phyloP scores from a whole-genome alignment of 2,329 filamentous ascomycete genomes.

The Fonsecaea multimorphosa region DNA sequence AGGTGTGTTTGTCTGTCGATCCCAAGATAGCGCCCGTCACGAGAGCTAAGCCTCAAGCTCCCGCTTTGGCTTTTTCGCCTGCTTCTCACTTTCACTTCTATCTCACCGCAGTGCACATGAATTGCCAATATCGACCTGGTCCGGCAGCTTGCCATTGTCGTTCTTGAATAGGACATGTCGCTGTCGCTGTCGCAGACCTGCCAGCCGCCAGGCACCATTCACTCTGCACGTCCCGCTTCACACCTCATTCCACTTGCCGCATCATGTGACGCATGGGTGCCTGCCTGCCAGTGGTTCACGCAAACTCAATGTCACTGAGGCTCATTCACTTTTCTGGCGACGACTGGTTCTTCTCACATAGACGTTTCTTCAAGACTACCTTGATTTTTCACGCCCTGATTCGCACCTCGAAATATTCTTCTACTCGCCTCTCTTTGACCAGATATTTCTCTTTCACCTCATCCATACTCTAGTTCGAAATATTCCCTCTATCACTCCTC shows the following conservation, averaged over 20 bases:
- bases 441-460: background rate
- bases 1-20: background rate
- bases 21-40: background rate
- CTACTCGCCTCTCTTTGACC: background rate
- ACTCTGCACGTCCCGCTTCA: background rate
- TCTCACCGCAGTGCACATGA: background rate
- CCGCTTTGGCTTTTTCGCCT: background rate
- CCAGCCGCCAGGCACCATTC: background rate
- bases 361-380: background rate
- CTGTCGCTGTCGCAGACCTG: background rate
- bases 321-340: background rate
- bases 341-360: background rate
- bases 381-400: background rate
- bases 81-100: background rate
- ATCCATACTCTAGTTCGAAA: background rate
- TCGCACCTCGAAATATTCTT: background rate
- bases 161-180: background rate
- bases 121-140: background rate
- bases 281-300: background rate
- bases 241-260: background rate
- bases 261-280: background rate
- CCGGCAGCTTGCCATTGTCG: background rate
- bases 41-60: background rate
- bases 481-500: background rate
- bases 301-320: conserved; percentile 1